Evolutionary conservation across 768 basidiomycete species (phyloP), one percentile per base, ranked within the genome.

Genomic region (Mycena floridula): DNA sequence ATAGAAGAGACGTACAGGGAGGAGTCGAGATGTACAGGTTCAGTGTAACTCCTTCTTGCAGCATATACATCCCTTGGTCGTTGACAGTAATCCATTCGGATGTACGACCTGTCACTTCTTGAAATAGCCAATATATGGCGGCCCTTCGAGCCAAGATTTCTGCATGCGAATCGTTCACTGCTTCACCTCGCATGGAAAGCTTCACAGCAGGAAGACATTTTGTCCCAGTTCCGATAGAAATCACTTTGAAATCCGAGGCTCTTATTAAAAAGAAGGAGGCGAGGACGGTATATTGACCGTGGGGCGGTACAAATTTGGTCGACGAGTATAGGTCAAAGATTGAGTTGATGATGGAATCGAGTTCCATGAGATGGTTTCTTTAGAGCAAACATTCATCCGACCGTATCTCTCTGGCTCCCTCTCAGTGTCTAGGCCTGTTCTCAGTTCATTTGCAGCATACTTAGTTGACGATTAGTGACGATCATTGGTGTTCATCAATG

Each of bases 91-190:
- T 66, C 83, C 80, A 85, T 8, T 51, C 50, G 1, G 84, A 83
- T 3, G 52, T 48, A 30, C 61, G 64, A 24, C 48, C 52, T 25
- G 40, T 35, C 13, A 84, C 69, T 60, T 96, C 89, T 46, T 85
- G 79, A 25, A 92, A 60, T 38, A 91, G 66, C 90, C 91, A 97
- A 21, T 82, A 73, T 35, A 84, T 58, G 0, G 85, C 80, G 7
- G 83, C 82, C 24, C 94, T 73, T 16, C 90, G 76, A 2, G 91
- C 91, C n/a, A 96, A 70, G 18, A 94, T 77, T 62, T 97, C 94
- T 8, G 94, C 94, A 60, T 97, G 94, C 42, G 77, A 83, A 55
- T 96, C 94, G 55, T 94, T 91, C 15, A 96, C 51, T 1, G 80
- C 73, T 55, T 95, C 90, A 0, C 94, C 94, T 23, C 69, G 67